Conservation (phyloP, 768 basidiomycete genomes). For the Russula foetens region DNA sequence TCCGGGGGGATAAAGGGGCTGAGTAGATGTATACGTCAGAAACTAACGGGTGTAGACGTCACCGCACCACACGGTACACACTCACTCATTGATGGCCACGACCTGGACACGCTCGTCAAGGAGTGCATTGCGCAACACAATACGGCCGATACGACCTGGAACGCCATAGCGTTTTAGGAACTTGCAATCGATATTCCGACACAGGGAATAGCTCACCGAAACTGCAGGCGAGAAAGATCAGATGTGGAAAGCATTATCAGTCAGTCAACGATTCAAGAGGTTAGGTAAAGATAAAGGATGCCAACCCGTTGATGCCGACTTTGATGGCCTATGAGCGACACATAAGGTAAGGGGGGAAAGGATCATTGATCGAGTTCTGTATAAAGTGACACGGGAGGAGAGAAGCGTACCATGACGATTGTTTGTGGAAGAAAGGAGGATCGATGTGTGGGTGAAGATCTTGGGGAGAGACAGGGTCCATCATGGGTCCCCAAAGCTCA, state of each 20-base stretch:
- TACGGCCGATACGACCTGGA: slow-evolving; percentile 97
- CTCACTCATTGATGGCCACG: slow-evolving; percentile 92
- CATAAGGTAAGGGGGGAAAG: not conserved
- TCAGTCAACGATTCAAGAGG: not conserved
- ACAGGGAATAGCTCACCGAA: slow-evolving; percentile 48
- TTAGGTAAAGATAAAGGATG: slow-evolving; percentile 28
- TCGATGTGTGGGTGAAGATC: not conserved
- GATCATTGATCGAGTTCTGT: not conserved
- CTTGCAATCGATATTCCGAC: not conserved
- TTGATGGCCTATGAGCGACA: slow-evolving; percentile 53
- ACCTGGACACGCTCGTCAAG: slow-evolving; percentile 68
- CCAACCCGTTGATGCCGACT: slow-evolving; percentile 94
- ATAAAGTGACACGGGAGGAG: not conserved
- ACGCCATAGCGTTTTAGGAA: not conserved
- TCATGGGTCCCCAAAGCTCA: not conserved
- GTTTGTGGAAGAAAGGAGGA: not conserved
- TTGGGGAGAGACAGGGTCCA: not conserved
- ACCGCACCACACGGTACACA: not conserved
- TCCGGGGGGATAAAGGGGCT: slow-evolving; percentile 96
- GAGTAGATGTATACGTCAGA: not conserved
- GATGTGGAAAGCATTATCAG: slow-evolving; percentile 8
- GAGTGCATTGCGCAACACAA: slow-evolving; percentile 93
- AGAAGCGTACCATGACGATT: not conserved
- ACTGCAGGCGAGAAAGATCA: slow-evolving; percentile 32
- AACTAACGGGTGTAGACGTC: not conserved